phyloP scores from a whole-genome alignment of 2,329 filamentous ascomycete species.

The Pleoardoris graminearum region DNA sequence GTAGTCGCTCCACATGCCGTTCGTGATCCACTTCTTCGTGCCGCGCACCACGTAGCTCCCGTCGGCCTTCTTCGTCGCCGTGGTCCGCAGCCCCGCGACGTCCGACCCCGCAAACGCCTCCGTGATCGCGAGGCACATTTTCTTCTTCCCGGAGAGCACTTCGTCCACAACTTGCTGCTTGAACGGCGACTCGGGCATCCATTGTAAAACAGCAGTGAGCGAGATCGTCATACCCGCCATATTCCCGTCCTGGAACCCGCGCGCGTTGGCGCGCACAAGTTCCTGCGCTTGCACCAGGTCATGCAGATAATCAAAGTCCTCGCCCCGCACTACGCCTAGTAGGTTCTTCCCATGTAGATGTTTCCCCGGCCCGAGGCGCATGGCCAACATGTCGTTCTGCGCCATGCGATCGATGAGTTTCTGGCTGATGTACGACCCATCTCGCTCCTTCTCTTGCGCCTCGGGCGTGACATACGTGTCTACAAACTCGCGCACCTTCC shows the following conservation, averaged over 20 bases:
- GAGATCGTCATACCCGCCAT: constrained; percentile 86
- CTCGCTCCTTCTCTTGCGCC: constrained; percentile 74
- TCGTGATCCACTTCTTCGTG: constrained; percentile 83
- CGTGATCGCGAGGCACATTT: constrained; percentile 85
- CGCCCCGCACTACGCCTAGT: constrained; percentile 70
- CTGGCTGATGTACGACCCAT: constrained; percentile 70
- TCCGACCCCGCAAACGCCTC: constrained; percentile 86
- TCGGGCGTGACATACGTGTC: constrained; percentile 73
- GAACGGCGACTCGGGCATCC: constrained; percentile 68
- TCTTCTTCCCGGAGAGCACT: constrained; percentile 79
- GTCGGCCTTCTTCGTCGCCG: constrained; percentile 55
- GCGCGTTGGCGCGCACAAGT: constrained; percentile 67
- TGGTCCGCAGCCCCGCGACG: constrained; percentile 78
- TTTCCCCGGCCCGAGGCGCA: constrained; percentile 81
- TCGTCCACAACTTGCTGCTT: constrained; percentile 71
- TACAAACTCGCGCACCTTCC: constrained; percentile 72
- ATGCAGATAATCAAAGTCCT: constrained; percentile 87
- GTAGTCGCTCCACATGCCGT: constrained; percentile 79
- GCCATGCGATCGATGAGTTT: constrained; percentile 79
- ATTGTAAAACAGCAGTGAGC: constrained; percentile 78
- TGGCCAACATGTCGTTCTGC: constrained; percentile 72
- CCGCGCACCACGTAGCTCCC: constrained; percentile 67
- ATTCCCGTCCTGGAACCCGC: constrained; percentile 85
- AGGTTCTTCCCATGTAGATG: constrained; percentile 74
- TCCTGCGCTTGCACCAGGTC: constrained; percentile 79